Percentiles rank a stretch among this genome's conserved stretches.
These are phyloP conservation scores for Dryadomyces quercivorus DNA, from an alignment of 2,329 filamentous ascomycete species.

Conservation along the genomic window DNA sequence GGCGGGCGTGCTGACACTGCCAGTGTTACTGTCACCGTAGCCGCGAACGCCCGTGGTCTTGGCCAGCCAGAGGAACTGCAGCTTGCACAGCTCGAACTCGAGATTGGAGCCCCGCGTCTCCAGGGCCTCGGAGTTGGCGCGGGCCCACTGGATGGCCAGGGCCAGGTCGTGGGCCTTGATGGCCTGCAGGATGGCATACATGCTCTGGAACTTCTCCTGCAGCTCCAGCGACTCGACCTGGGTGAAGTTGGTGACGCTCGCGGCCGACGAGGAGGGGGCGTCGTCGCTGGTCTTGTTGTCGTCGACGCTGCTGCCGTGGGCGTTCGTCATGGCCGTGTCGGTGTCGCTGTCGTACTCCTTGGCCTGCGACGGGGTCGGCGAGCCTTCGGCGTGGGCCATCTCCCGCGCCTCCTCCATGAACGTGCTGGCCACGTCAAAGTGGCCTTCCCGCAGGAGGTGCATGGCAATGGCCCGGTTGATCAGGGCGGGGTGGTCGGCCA, in stretches of 20 bases:
- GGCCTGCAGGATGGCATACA: conserved; percentile 81
- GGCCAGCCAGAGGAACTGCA: conserved; percentile 86
- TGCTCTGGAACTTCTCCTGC: conserved; percentile 71
- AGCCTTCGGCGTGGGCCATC: conserved; percentile 11
- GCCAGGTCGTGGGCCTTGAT: conserved; percentile 62
- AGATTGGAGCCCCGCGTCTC: conserved; percentile 81
- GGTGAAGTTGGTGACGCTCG: conserved; percentile 19
- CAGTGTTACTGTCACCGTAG: conserved; percentile 1
- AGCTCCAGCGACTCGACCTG: conserved; percentile 53
- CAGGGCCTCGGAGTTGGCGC: conserved; percentile 54
- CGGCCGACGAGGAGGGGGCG: conserved; percentile 5
- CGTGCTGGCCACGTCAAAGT: conserved; percentile 76
- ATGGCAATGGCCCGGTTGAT: conserved; percentile 93
- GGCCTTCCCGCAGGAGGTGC: conserved; percentile 89
- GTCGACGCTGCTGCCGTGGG: conserved; percentile 20
- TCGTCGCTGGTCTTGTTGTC: conserved; percentile 16
- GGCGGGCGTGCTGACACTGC: too few relatives aligned
- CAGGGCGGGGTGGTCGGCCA: conserved; percentile 61
- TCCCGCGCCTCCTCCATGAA: conserved; percentile 60
- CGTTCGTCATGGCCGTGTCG: conserved; percentile 13
- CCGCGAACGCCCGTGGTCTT: conserved; percentile 37
- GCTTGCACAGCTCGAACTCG: conserved; percentile 83
- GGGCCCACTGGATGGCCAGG: conserved; percentile 82
- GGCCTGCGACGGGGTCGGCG: not conserved
- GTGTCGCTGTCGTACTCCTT: conserved; percentile 18